Base-by-base conservation (phyloP, 1,139 yeast species). In the Candida mesenterica region DNA sequence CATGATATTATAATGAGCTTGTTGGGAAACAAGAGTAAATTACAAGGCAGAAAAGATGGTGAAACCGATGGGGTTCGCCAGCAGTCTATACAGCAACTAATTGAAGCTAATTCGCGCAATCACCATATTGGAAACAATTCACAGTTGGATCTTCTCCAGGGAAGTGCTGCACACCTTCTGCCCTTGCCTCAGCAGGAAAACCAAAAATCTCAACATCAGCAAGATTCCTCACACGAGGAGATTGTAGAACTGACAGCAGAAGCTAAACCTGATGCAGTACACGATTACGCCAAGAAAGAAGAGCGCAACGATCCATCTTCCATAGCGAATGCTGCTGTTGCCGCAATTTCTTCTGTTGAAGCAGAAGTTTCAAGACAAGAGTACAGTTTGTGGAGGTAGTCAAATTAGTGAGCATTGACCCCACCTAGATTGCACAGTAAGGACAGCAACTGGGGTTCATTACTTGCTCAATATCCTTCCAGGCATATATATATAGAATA, bases 241-340 rank as follows among this genome's bases (percentile, higher is more conserved):
- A 5, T 32, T 19, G 15, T 12, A 24, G 24, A 8, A 15, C 18
- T 26, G 23, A 12, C 16, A 23, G 29, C 13, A 12, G 27, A 30
- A 26, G 27, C 25, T n/a, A n/a, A n/a, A n/a, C n/a, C n/a, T n/a
- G n/a, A n/a, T n/a, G n/a, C n/a, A n/a, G n/a, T n/a, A n/a, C n/a
- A n/a, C n/a, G n/a, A n/a, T n/a, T n/a, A n/a, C n/a, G 28, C 13
- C 27, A 27, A 37, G 26, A 34, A 22, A 10, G 30, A 30, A 18
- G n/a, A 26, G 13, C 33, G 8, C 10, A 32, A 15, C 15, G 44
- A 40, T 17, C 39, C 37, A 25, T 37, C 12, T 15, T 13, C 28
- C 12, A 61, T 62, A 15, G 68, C 68, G 13, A 61, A 55, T 34
- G 68, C 68, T 1, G 67, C 68, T 1, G 68, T 62, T 9, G 68